Conservation (phyloP, 257 asterid species). For the Nicotiana tabacum region DNA sequence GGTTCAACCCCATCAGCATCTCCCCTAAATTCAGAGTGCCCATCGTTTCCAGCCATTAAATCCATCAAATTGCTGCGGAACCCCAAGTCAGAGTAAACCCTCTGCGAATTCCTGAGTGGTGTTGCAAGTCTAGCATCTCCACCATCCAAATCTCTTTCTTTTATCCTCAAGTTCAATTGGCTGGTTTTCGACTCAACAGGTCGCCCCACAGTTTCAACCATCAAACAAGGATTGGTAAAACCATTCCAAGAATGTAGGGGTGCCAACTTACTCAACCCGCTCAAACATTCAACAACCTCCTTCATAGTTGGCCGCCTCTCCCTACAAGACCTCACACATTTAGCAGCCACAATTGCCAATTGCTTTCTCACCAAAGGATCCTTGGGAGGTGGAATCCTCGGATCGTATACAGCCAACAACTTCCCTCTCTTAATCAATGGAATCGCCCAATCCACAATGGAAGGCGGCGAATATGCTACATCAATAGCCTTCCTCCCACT, state of each 20-base stretch:
- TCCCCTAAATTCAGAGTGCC: slow-evolving; percentile 20
- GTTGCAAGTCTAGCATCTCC: slow-evolving; percentile 27
- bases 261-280: slow-evolving; percentile 50
- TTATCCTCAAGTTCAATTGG: slow-evolving; percentile 13
- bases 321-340: slow-evolving; percentile 78
- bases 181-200: slow-evolving; percentile 40
- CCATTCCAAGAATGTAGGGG: slow-evolving; percentile 68
- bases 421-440: slow-evolving; percentile 82
- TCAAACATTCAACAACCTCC: slow-evolving; percentile 65
- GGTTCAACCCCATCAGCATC: slow-evolving; percentile 17
- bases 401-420: slow-evolving; percentile 49
- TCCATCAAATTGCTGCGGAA: slow-evolving; percentile 59
- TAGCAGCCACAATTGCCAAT: slow-evolving; percentile 68
- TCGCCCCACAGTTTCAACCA: slow-evolving; percentile 60
- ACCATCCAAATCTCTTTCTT: slow-evolving; percentile 13
- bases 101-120: slow-evolving; percentile 35
- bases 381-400: slow-evolving; percentile 57
- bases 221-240: slow-evolving; percentile 66
- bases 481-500: slow-evolving; percentile 92
- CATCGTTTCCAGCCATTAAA: slow-evolving; percentile 44
- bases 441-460: slow-evolving; percentile 81
- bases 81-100: slow-evolving; percentile 48
- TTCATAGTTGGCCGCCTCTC: slow-evolving; percentile 81
- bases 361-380: slow-evolving; percentile 60
- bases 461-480: slow-evolving; percentile 66